Conservation (phyloP, 148 eudicot genomes). For the Salicornia ramosissima region DNA sequence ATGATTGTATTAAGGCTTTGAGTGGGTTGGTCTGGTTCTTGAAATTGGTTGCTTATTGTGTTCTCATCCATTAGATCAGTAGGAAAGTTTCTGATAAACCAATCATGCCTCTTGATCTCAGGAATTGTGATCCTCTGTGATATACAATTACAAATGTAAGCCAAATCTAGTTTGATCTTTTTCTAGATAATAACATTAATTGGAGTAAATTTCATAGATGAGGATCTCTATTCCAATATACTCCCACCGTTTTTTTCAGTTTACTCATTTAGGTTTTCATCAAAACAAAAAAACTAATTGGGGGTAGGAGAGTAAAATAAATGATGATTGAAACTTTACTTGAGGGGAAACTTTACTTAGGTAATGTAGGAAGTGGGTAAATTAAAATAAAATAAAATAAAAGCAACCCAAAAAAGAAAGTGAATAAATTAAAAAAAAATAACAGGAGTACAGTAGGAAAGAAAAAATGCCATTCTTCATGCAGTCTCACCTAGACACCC, state of each 20-base stretch:
- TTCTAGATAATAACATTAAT: not conserved
- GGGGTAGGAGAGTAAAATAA: too few species aligned
- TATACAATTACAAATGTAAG: conserved; percentile 8
- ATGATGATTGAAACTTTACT: too few species aligned
- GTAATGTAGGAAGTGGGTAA: too few species aligned
- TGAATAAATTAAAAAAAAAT: too few species aligned
- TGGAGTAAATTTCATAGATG: not conserved
- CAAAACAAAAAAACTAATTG: too few species aligned
- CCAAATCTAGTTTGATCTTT: not conserved
- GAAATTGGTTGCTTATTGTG: conserved; percentile 56
- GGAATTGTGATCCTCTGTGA: conserved; percentile 80
- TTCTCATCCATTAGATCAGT: conserved; percentile 72
- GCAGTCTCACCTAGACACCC: not conserved
- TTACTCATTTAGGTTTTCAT: too few species aligned
- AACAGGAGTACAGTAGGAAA: not conserved
- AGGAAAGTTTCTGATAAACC: conserved; percentile 89
- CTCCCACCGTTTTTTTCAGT: too few species aligned
- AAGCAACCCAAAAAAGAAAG: too few species aligned
- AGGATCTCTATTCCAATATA: not conserved
- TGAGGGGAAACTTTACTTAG: too few species aligned
- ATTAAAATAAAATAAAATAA: too few species aligned
- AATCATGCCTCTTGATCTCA: conserved; percentile 65
- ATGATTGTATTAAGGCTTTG: conserved; percentile 74
- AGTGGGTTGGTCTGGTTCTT: conserved; percentile 90
- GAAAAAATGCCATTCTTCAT: not conserved